phyloP scores from a whole-genome alignment of 129 eudicot species.

The Centella asiatica region DNA sequence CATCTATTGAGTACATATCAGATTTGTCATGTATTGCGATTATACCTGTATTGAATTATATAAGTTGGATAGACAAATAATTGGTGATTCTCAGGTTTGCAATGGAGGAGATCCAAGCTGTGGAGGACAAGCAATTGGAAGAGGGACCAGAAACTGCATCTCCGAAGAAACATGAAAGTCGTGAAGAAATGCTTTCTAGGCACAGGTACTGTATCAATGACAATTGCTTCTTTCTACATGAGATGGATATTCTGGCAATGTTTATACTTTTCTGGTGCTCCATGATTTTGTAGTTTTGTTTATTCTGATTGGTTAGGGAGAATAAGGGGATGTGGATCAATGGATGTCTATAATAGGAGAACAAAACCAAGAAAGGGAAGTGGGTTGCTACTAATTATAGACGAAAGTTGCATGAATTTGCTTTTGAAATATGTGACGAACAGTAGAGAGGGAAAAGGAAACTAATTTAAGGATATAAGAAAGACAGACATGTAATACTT shows the following conservation, averaged over 20 bases:
- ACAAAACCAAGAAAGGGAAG: neutral
- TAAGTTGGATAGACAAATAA: no score
- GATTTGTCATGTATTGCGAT: no score
- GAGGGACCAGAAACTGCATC: slow-evolving; percentile 28
- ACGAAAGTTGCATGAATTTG: neutral
- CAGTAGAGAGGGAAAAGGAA: neutral
- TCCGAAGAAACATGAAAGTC: slow-evolving; percentile 49
- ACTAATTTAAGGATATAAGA: neutral
- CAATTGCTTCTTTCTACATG: neutral
- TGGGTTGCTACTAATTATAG: neutral
- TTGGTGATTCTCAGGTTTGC: neutral
- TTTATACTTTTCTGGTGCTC: no score
- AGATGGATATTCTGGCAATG: neutral
- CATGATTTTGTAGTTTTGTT: no score
- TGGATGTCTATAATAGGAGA: neutral
- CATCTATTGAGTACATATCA: no score
- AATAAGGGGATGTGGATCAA: neutral
- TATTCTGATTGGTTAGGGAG: no score
- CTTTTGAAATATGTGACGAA: neutral
- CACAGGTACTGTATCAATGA: slow-evolving; percentile 46
- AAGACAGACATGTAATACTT: neutral
- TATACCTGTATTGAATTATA: no score
- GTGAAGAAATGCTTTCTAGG: slow-evolving; percentile 88
- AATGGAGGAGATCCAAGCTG: slow-evolving; percentile 47
- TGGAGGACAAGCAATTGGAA: slow-evolving; percentile 29